phyloP scores from a whole-genome alignment of 2,329 filamentous ascomycete genomes.

The Pseudocercospora vitis region DNA sequence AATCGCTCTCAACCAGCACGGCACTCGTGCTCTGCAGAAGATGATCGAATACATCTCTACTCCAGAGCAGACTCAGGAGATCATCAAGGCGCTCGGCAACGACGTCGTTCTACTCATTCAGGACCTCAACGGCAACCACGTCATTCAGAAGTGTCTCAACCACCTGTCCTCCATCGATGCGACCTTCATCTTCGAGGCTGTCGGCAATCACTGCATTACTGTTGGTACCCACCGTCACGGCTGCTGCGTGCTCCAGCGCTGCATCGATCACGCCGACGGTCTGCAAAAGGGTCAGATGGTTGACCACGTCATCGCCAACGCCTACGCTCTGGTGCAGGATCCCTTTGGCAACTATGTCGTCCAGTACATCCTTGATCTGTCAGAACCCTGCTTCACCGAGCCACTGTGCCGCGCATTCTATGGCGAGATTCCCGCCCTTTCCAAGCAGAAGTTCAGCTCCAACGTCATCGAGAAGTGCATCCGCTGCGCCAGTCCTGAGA shows the following conservation, averaged over 20 bases:
- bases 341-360: constrained; percentile 99
- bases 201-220: constrained; percentile 79
- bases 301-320: constrained; percentile 79
- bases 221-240: constrained; percentile 97
- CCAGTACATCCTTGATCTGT: constrained; percentile 94
- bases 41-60: constrained; percentile 98
- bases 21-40: constrained; percentile 93
- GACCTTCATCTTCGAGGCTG: constrained; percentile 95
- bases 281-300: constrained; percentile 87
- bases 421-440: constrained; percentile 68
- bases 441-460: constrained; percentile 98
- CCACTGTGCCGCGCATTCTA: constrained; percentile 81
- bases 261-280: constrained; percentile 93
- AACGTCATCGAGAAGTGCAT: constrained; percentile 95
- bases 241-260: constrained; percentile 96
- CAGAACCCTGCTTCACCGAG: constrained; percentile 82
- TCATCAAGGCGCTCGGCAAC: constrained; percentile 78
- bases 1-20: constrained; percentile 95
- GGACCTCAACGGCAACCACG: constrained; percentile 96
- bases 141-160: constrained; percentile 98
- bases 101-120: constrained; percentile 94
- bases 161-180: constrained; percentile 81
- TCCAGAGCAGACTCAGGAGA: constrained; percentile 77
- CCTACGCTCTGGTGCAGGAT: constrained; percentile 88
- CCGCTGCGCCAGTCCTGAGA: constrained; percentile 73